Percentiles rank a stretch among this genome's conserved stretches.
phyloP scores from a whole-genome alignment of 2,329 filamentous ascomycete genomes.

The Huntiella moniliformis region DNA sequence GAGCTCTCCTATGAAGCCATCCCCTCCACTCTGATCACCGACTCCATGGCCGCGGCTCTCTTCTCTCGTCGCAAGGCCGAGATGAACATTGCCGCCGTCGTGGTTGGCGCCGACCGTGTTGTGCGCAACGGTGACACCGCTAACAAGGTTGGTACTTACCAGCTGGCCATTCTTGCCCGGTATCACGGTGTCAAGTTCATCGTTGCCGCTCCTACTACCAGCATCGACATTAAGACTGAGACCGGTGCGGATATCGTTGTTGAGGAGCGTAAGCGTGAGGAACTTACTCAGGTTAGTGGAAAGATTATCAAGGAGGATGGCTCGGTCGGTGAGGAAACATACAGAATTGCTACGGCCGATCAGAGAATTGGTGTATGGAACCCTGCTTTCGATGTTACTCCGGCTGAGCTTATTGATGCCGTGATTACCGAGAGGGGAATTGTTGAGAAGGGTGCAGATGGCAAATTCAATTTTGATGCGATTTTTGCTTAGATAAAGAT shows the following conservation, averaged over 20 bases:
- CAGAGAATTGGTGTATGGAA: constrained; percentile 81
- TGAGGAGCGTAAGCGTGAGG: constrained; percentile 63
- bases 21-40: constrained; percentile 77
- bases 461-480: constrained; percentile 36
- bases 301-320: constrained; percentile 48
- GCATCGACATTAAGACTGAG: constrained; percentile 67
- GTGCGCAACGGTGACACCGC: constrained; percentile 94
- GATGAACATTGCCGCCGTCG: constrained; percentile 62
- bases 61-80: constrained; percentile 43
- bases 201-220: constrained; percentile 85
- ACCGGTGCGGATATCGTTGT: constrained; percentile 71
- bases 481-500: constrained; percentile 3
- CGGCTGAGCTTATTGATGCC: constrained; percentile 71
- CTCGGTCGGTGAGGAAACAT: constrained; percentile 40
- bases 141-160: constrained; percentile 96
- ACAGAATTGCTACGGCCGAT: constrained; percentile 61
- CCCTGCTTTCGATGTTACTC: constrained; percentile 90
- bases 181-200: constrained; percentile 86
- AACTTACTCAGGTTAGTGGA: constrained; percentile 72
- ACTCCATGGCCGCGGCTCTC: constrained; percentile 88
- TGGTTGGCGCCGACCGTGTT: constrained; percentile 88
- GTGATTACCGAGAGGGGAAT: constrained; percentile 87
- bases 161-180: constrained; percentile 72
- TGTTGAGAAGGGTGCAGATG: constrained; percentile 55
- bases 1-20: constrained; percentile 91